Base-by-base conservation (phyloP, 331 rosid genomes). In the Rosa hybrid region DNA sequence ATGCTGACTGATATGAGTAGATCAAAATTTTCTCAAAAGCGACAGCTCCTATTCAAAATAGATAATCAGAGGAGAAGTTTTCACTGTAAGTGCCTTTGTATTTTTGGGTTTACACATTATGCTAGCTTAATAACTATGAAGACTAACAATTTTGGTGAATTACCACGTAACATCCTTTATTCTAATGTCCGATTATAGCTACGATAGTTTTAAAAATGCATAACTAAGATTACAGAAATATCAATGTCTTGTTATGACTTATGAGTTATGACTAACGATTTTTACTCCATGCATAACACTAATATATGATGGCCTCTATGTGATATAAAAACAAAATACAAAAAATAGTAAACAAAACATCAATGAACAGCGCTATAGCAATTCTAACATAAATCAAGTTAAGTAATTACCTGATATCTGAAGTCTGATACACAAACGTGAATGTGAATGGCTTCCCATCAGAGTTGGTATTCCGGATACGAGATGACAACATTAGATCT, bases 381-480 rank as follows among this genome's bases (percentile, higher is more conserved):
- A 21, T 11, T 42, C 7, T 44, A 51, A 27, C 77, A 75, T 9
- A 25, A 25, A 77, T 23, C 64, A 57, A 75, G 70, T 53, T 75
- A 53, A 54, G 63, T 73, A 64, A 73, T 78, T 78, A 90, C 98
- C 92, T 87, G 86, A 94, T 92, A 80, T 94, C 98, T 48, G 97
- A 94, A 30, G 97, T 92, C 83, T 94, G 95, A 81, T 92, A 90
- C 6, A 96, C 96, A 88, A 94, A 94, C 69, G 98, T 90, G 90
- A 94, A 94, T 48, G 92, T 59, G 82, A 94, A 94, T 38, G 96
- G 91, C 92, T 94, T 88, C 81, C 98, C 97, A 54, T 94, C 97
- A 77, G 72, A 21, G 85, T 87, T 90, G 41, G 94, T 92, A 82
- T 94, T 94, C 86, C 94, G 89, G 78, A 94, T 84, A 74, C 97